Base-by-base conservation (phyloP, 345 rosid species). In the Citrus unshiu region DNA sequence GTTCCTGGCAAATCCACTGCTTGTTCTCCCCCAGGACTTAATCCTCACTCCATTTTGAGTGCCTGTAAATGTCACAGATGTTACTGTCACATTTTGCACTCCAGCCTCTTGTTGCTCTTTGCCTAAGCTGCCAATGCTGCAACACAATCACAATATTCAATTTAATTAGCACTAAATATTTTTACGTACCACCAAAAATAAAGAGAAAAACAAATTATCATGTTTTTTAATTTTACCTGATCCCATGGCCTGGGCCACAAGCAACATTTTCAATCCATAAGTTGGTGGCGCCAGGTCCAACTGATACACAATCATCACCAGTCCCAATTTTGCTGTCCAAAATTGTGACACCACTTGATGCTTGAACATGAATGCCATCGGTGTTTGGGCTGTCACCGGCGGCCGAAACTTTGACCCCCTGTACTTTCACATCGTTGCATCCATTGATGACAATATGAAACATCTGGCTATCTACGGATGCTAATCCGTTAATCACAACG, bases 181-280 rank as follows among this genome's bases (percentile, higher is more conserved):
- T n/a, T 0, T 54, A 35, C 7, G 37, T 35, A 54, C 6, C 65
- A 25, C 22, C 68, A 63, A 16, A 13, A 29, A 39, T 6, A 39
- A 67, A 37, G 2, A 37, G n/a, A 37, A 22, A 19, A 7, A 9
- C 16, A 37, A 21, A 35, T 67, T 4, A 37, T 4, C 1, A 2
- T 37, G 27, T n/a, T 37, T 9, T 22, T 9, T 9, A 67, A 35
- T 8, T 46, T 46, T 27, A 70, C 60, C 73, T 90, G 73, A 92
- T 90, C 7, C 97, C 95, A 22, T 93, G 96, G 71, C 98, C 98
- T 0, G 98, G 98, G 3, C 98, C 96, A 14, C 98, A 93, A 0
- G 83, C 78, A 0, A 89, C 66, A n/a, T 89, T 88, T 68, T 88
- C 91, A 22, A 92, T 86, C 90, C 88, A 85, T 1, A 90, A 73